Conservation (phyloP, 1,139 yeast genomes). For the Pichia norvegensis region DNA sequence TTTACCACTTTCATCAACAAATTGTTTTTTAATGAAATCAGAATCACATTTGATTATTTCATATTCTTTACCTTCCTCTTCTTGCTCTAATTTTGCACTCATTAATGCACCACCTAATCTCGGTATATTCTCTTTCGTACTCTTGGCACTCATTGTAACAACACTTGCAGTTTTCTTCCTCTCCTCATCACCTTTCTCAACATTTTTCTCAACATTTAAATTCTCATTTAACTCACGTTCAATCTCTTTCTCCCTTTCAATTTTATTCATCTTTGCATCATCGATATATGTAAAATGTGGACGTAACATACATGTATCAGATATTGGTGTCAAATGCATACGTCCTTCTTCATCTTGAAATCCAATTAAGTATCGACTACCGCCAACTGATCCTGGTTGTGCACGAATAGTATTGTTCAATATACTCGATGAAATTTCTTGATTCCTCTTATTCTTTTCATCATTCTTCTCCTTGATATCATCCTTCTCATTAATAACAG, state of each 20-base stretch:
- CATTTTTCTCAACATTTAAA: conserved; percentile 20
- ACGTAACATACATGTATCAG: conserved; percentile 67
- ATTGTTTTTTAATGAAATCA: conserved; percentile 23
- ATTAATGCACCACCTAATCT: conserved; percentile 73
- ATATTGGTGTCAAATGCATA: conserved; percentile 59
- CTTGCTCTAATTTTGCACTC: conserved; percentile 68
- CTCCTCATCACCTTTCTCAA: conserved; percentile 8
- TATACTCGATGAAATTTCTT: not conserved
- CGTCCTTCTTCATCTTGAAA: conserved; percentile 34
- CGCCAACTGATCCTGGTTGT: conserved; percentile 19
- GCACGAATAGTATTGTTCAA: conserved; percentile 11
- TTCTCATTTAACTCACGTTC: conserved; percentile 29
- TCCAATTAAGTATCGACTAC: conserved; percentile 14
- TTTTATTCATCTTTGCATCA: conserved; percentile 32
- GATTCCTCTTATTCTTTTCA: not conserved
- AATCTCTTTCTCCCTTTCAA: conserved; percentile 32
- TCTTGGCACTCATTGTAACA: conserved; percentile 70
- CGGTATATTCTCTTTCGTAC: conserved; percentile 49
- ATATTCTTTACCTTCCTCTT: conserved; percentile 37
- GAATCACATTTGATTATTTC: conserved; percentile 13
- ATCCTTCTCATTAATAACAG: not conserved
- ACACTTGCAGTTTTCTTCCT: conserved; percentile 41
- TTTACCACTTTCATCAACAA: conserved; percentile 33
- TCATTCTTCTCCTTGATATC: not conserved
- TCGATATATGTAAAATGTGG: conserved; percentile 78